Base-by-base conservation (phyloP, 768 basidiomycete species). In the Lactifluus pinguis region DNA sequence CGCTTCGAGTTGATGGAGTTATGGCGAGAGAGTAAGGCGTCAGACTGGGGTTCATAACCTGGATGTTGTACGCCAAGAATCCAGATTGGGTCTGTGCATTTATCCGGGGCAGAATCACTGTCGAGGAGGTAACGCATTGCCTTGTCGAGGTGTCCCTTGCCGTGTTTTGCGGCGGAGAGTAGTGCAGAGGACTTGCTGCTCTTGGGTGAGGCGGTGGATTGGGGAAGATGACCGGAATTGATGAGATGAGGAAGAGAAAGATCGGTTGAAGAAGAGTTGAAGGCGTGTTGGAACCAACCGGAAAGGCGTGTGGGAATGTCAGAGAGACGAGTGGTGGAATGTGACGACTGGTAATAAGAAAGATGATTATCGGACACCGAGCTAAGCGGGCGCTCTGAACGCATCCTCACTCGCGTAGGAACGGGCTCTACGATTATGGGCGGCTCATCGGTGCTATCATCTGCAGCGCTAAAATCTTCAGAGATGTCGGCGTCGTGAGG, bases 101-200 rank as follows among this genome's bases (percentile, higher is more conserved):
- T 85, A 71, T 97, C 93, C 1, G 89, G 91, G 3, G 80, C 82
- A 17, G 92, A 83, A 72, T 98, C 95, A 66, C 83, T 83, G 74
- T 98, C 95, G 62, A 95, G 79, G n/a, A 98, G 77, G 73, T 93
- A 91, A 49, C 92, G 79, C 77, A 93, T 83, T 3, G 88, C 90
- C 71, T 87, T 89, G 75, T 90, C 89, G 53, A 90, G 72, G 60
- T 87, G 85, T 25, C 84, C 86, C 66, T 86, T 87, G 45, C 87
- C 84, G 67, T 86, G 82, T 67, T 83, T 85, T 2, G 85, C 86
- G 0, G 85, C 86, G 1, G 83, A 80, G 52, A 90, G 76, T 13
- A 90, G 75, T 0, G 84, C 78, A 17, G 75, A 75, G 1, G 73
- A 62, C 69, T 80, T 80, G 60, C 72, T 59, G 60, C 72, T 59